These are phyloP conservation scores for Botrytis galanthina DNA, from an alignment of 2,329 filamentous ascomycete species.

Conservation along the genomic window DNA sequence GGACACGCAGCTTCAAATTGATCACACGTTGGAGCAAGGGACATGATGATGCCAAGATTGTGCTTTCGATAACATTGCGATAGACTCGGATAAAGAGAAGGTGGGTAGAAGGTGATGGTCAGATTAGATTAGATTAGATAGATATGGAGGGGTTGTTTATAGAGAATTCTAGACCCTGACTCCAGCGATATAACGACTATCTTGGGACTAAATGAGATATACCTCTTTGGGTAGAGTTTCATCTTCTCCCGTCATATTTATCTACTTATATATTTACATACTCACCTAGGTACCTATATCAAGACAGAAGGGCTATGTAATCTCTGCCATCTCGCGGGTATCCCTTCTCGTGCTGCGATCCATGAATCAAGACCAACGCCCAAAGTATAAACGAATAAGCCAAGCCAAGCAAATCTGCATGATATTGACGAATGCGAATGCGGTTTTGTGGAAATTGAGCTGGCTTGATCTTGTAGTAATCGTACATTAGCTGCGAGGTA, in stretches of 20 bases:
- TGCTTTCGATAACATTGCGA: not conserved
- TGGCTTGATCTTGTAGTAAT: not conserved
- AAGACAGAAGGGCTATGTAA: not conserved
- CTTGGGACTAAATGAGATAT: not conserved
- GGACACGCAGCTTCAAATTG: not conserved
- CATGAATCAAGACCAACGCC: not conserved
- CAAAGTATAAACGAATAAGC: no score
- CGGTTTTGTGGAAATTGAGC: not conserved
- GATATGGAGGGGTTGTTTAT: not conserved
- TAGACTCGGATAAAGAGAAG: not conserved
- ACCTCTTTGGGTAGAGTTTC: no score
- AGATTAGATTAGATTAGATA: not conserved
- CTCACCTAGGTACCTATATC: not conserved
- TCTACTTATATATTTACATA: no score
- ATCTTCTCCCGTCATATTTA: not conserved
- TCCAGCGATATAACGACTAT: not conserved
- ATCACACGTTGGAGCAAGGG: not conserved
- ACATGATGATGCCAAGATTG: not conserved
- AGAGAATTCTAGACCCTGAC: not conserved
- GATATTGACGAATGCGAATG: not conserved
- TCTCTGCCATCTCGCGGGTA: no score
- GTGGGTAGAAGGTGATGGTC: not conserved
- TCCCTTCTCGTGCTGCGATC: not conserved
- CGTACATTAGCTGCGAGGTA: not conserved
- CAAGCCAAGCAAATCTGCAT: not conserved